Base-by-base conservation (phyloP, 352 stramenopile species). In the Globisporangium splendens region DNA sequence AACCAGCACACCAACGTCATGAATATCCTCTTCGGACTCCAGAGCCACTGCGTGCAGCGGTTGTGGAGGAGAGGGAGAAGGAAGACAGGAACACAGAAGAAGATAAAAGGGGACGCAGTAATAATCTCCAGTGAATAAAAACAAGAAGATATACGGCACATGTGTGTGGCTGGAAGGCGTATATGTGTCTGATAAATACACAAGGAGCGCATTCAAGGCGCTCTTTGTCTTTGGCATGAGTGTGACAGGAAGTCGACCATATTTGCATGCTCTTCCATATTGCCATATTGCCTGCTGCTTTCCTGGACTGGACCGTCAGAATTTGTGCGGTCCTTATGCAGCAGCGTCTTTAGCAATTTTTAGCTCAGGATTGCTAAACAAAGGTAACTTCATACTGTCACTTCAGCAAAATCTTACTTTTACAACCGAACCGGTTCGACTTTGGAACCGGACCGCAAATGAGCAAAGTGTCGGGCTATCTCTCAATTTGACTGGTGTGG, bases 401-500 rank as follows among this genome's bases (percentile, higher is more conserved):
- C 39, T 44, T 44, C 39, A 44, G 8, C 2, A 35, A 12, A 4
- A 3, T 44, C 8, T 18, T 7, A 7, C 3, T 8, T n/a, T 18
- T n/a, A 44, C 5, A 43, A 43, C 13, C 17, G 39, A 44, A 44
- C 39, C 39, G 39, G 39, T 44, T 44, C 39, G n/a, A 0, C 6
- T 12, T 15, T 18, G 39, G 39, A 44, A 44, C 39, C 39, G 39
- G 39, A 44, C 39, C 39, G 39, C 17, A 12, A 44, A 10, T 35
- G 17, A 8, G 13, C 13, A 44, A 44, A 43, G 38, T 2, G 38
- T 43, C 10, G 38, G 38, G 38, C 3, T n/a, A 18, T 33, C 17
- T 14, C 6, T n/a, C 31, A 35, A 14, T 56, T 62, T 46, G 55
- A 15, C 43, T 54, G 47, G 48, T 41, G 44, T 57, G 15, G 20